Evolutionary conservation across 2,329 filamentous ascomycete genomes (phyloP), one percentile per base, ranked within the genome.

Genomic region (Microdochium paspali): DNA sequence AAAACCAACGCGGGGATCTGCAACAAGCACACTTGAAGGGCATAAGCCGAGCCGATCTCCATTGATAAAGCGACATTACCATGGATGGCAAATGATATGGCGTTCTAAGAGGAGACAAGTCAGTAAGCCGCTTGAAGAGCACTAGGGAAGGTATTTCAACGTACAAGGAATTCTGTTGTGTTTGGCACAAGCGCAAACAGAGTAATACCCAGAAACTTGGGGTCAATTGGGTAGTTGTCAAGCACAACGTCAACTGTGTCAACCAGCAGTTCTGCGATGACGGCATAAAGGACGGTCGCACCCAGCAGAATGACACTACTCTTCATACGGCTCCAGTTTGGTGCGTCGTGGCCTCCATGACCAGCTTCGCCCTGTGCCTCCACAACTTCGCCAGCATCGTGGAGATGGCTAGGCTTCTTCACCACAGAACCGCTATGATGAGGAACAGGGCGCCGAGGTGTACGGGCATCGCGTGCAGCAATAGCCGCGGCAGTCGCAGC

Each of bases 51-150:
- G 55, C 93, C 93, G 56, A 98, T 98, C 62, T 98, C 93, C 93
- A 98, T 98, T 31, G 90, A 96, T 18, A 98, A 72, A 0, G 93
- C 93, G 65, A 98, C 97, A 65, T 98, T 98, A 50, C 93, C 93
- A 61, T 98, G 97, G 91, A 98, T 98, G 47, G 93, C 93, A 64
- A 98, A 98, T 0, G 90, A 96, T 50, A 98, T 98, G 63, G 91
- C 93, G 66, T 98, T 98, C 83, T 90, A 13, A 47, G 39, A 4
- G 21, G 24, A 48, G 43, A 10, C 24, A 15, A 9, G 32, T 28
- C 9, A 31, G 54, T 50, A 51, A 18, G 28, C 18, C 43, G 47
- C 48, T 45, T 15, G 44, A 42, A 43, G 31, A 23, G 30, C 24
- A 49, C 44, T 44, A 20, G 21, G 18, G 44, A 46, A 48, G 45